phyloP scores from a whole-genome alignment of 1,284 basidiomycete species.

The Ceratobasidium sp. region DNA sequence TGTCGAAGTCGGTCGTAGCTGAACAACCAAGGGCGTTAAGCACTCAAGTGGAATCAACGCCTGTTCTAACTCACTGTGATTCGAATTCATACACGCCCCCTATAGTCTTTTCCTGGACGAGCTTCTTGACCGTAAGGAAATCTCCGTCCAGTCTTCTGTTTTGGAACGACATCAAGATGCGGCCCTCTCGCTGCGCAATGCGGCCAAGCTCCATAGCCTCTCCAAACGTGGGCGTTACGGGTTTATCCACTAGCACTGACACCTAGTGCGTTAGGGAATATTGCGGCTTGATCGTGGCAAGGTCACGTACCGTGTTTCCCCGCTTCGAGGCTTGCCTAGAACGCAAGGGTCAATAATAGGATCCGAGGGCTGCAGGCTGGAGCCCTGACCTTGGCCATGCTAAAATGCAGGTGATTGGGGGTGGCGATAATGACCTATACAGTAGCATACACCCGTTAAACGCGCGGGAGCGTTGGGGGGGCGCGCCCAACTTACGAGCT shows the following conservation, averaged over 20 bases:
- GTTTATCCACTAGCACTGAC: constrained; percentile 34
- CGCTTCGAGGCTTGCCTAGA: constrained; percentile 36
- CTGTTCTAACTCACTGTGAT: constrained; percentile 27
- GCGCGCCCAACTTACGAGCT: constrained; percentile 20
- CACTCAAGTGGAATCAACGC: not conserved
- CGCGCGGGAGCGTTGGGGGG: not conserved
- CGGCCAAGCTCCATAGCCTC: constrained; percentile 35
- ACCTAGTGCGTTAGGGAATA: not conserved
- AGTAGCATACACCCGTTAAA: constrained; percentile 1
- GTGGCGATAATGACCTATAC: constrained; percentile 34
- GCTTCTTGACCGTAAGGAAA: constrained; percentile 37
- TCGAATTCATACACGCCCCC: constrained; percentile 32
- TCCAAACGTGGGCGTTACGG: constrained; percentile 34
- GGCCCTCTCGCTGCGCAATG: constrained; percentile 23
- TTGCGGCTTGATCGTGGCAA: constrained; percentile 15
- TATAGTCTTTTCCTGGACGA: constrained; percentile 11
- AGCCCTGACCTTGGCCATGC: constrained; percentile 33
- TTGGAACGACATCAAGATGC: constrained; percentile 38
- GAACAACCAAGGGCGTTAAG: not conserved
- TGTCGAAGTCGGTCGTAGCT: constrained; percentile 31
- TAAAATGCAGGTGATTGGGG: constrained; percentile 39
- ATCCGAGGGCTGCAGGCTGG: not conserved
- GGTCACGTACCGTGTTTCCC: constrained; percentile 37
- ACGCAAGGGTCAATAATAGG: not conserved
- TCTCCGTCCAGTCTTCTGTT: constrained; percentile 37